Evolutionary conservation across 306 rosid species (phyloP).

Genomic region (Mimosa bimucronata): DNA sequence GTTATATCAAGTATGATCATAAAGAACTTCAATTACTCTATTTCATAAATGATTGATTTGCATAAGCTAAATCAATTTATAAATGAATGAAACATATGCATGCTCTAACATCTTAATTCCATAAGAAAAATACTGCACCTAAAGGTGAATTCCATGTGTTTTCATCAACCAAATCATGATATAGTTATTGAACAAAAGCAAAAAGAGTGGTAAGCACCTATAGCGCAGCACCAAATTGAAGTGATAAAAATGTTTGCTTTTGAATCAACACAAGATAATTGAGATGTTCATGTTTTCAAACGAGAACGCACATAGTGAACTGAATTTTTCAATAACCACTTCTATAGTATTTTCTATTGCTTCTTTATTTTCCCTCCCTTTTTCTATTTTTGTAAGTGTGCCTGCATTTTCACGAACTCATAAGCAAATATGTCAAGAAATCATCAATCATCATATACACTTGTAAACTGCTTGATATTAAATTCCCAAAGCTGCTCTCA

Average conservation of each 20-base stretch:
- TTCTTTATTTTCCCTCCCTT: slow-evolving; percentile 90
- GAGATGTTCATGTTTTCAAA: slow-evolving; percentile 54
- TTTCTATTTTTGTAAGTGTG: slow-evolving; percentile 90
- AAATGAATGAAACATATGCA: not conserved
- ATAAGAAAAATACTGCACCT: no score
- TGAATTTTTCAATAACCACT: slow-evolving; percentile 73
- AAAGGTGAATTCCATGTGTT: no score
- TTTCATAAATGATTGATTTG: not conserved
- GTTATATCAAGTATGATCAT: not conserved
- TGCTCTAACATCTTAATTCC: not conserved
- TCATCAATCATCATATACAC: no score
- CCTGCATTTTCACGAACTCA: slow-evolving; percentile 48
- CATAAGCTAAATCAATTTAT: no score
- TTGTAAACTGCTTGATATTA: not conserved
- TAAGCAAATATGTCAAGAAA: not conserved
- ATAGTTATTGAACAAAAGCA: slow-evolving; percentile 15
- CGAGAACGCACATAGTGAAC: slow-evolving; percentile 65
- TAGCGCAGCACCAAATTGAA: not conserved
- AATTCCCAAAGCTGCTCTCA: not conserved
- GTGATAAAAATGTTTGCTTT: slow-evolving; percentile 6
- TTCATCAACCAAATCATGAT: slow-evolving; percentile 27
- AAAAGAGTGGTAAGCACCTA: not conserved
- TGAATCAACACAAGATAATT: not conserved
- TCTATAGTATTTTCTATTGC: slow-evolving; percentile 59
- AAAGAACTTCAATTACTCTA: not conserved